A percentile compares a stretch with the other conserved stretches of the same genome.
These are phyloP conservation scores for Pythium scleroteichum DNA, from an alignment of 352 stramenopile species.

Conservation along the genomic window DNA sequence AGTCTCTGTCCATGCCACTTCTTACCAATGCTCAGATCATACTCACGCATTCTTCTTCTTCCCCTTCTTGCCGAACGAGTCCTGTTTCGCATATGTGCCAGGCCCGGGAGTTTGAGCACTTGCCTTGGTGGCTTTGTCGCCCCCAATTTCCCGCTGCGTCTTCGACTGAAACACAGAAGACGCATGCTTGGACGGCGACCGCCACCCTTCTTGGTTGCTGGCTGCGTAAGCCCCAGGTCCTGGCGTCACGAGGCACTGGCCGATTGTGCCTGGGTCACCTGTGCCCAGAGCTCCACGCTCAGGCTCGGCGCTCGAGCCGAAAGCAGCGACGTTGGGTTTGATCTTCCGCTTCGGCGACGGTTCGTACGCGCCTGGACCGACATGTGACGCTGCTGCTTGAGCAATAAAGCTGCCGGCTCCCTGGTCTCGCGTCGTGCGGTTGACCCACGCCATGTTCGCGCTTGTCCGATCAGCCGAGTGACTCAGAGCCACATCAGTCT, in stretches of 20 bases:
- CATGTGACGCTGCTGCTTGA: conserved; percentile 24
- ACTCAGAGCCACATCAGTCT: too few relatives aligned
- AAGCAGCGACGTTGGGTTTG: conserved; percentile 57
- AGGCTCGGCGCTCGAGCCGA: conserved; percentile 54
- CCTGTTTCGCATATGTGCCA: conserved; percentile 54
- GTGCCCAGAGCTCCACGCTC: conserved; percentile 41
- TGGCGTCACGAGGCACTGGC: conserved; percentile 49
- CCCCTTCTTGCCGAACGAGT: conserved; percentile 42
- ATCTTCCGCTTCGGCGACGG: conserved; percentile 34
- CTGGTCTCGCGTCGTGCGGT: conserved; percentile 62
- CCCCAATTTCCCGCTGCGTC: conserved; percentile 43
- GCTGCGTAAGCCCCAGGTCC: conserved; percentile 52
- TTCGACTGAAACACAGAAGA: conserved; percentile 59
- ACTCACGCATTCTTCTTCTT: conserved; percentile 39
- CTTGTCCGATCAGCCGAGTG: neutral
- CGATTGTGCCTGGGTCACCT: conserved; percentile 26
- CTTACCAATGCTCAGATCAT: neutral
- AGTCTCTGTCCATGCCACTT: too few relatives aligned
- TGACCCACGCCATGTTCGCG: conserved; percentile 66
- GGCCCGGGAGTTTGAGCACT: conserved; percentile 51
- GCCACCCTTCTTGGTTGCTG: conserved; percentile 49
- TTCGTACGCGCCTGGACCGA: conserved; percentile 71
- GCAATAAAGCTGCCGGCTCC: conserved; percentile 37
- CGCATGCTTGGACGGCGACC: conserved; percentile 55
- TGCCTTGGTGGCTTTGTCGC: conserved; percentile 30